phyloP scores from a whole-genome alignment of 202 grass and related monocot species.

The Sporobolus alterniflorus region DNA sequence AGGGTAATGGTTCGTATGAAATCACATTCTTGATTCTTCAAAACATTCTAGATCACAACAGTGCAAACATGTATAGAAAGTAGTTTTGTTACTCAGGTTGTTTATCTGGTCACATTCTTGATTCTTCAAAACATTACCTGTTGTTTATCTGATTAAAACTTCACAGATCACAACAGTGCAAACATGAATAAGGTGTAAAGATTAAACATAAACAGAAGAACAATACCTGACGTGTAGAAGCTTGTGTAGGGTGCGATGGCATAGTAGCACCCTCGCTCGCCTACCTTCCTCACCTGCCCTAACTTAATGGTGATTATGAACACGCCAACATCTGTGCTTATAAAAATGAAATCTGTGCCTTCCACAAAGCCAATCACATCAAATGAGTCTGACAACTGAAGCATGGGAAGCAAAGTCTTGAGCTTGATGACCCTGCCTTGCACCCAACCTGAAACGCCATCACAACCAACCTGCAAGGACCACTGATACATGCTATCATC shows the following conservation, averaged over 20 bases:
- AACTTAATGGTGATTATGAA: neutral
- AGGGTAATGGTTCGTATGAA: constrained; percentile 8
- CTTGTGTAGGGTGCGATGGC: constrained; percentile 2
- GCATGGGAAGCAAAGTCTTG: neutral
- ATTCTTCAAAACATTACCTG: constrained; percentile 6
- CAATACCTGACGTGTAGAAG: constrained; percentile 38
- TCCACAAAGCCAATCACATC: constrained; percentile 10
- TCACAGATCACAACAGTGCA: neutral
- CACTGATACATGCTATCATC: constrained; percentile 1
- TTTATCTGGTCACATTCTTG: too few species aligned
- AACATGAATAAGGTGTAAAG: neutral
- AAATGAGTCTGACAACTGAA: neutral
- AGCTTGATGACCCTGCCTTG: neutral
- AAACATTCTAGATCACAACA: too few species aligned
- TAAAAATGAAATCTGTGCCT: constrained; percentile 1
- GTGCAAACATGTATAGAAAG: too few species aligned
- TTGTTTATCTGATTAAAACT: neutral
- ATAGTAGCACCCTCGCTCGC: neutral
- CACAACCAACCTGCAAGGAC: neutral
- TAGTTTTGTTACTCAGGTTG: neutral
- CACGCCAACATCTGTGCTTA: neutral
- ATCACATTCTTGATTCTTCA: neutral
- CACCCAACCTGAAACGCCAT: constrained; percentile 6
- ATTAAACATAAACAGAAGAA: neutral
- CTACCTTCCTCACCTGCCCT: constrained; percentile 14